Evolutionary conservation across 257 asterid genomes (phyloP).

Genomic region (Echites panduratus): DNA sequence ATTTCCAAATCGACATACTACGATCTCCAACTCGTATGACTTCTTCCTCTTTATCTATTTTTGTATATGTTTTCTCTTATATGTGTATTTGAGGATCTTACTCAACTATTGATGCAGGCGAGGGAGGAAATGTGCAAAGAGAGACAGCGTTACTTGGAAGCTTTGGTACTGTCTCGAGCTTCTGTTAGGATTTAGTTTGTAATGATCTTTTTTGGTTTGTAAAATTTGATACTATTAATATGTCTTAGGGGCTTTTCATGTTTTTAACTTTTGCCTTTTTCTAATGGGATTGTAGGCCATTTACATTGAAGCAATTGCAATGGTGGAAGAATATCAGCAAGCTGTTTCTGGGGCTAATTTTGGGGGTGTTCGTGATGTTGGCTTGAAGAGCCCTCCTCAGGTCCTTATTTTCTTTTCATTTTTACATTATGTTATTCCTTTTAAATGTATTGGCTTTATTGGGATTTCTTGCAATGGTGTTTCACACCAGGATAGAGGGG

Average conservation of each 20-base stretch:
- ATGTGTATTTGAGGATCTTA: not conserved
- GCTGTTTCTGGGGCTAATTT: slow-evolving; percentile 63
- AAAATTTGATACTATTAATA: not conserved
- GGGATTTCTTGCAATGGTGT: not conserved
- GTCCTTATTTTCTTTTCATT: slow-evolving; percentile 26
- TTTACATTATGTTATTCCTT: not conserved
- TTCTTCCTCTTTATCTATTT: slow-evolving; percentile 12
- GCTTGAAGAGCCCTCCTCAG: slow-evolving; percentile 79
- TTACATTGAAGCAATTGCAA: slow-evolving; percentile 77
- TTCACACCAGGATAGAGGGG: not conserved
- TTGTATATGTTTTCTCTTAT: not conserved
- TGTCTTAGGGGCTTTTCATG: not conserved
- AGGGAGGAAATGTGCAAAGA: slow-evolving; percentile 95
- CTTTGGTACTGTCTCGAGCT: slow-evolving; percentile 44
- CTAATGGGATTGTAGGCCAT: slow-evolving; percentile 46
- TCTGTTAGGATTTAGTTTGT: not conserved
- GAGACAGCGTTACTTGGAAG: slow-evolving; percentile 90
- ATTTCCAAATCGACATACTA: slow-evolving; percentile 75
- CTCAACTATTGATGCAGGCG: slow-evolving; percentile 53
- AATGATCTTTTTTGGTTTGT: slow-evolving; percentile 7
- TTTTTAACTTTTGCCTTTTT: not conserved
- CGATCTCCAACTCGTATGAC: slow-evolving; percentile 73
- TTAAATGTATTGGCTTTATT: not conserved
- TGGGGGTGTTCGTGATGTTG: slow-evolving; percentile 75
- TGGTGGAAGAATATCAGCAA: slow-evolving; percentile 97